Evolutionary conservation across 2,329 filamentous ascomycete genomes (phyloP).

Genomic region (Xylaria polymorpha): DNA sequence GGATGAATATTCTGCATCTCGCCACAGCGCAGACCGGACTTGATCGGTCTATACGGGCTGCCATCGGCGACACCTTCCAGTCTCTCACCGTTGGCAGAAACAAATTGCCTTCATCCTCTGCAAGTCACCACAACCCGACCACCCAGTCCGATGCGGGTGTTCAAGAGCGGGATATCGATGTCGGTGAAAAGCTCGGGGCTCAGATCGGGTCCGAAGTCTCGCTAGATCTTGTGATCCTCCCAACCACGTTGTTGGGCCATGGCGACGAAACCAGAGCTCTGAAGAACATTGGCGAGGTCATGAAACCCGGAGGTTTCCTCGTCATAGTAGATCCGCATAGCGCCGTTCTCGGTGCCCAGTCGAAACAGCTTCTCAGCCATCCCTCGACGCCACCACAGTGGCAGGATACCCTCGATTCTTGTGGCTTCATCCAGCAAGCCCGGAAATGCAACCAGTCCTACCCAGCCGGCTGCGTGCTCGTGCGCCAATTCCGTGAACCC

Average conservation of each 20-base stretch:
- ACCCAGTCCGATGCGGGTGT: constrained; percentile 27
- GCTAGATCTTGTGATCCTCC: constrained; percentile 52
- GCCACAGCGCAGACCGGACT: constrained; percentile 50
- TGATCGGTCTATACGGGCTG: constrained; percentile 48
- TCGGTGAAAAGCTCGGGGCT: constrained; percentile 30
- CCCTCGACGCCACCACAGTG: constrained; percentile 50
- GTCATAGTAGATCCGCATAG: constrained; percentile 41
- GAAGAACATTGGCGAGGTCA: constrained; percentile 47
- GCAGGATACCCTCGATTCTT: constrained; percentile 50
- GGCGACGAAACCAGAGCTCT: constrained; percentile 40
- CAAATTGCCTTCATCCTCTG: constrained; percentile 34
- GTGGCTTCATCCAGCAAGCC: constrained; percentile 50
- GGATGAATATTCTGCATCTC: constrained; percentile 55
- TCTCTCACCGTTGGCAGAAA: constrained; percentile 47
- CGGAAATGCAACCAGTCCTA: constrained; percentile 51
- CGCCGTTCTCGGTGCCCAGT: constrained; percentile 10
- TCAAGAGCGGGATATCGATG: constrained; percentile 40
- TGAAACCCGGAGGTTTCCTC: constrained; percentile 56
- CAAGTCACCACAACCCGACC: constrained; percentile 3
- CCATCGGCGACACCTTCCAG: constrained; percentile 49
- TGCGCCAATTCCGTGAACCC: constrained; percentile 51
- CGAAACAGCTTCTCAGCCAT: constrained; percentile 34
- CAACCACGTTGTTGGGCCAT: constrained; percentile 51
- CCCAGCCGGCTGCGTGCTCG: constrained; percentile 51
- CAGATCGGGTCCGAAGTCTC: constrained; percentile 32